A percentile compares a stretch with the other conserved stretches of the same genome.
phyloP scores from a whole-genome alignment of 163 green algal species.

The Volvox carteri region DNA sequence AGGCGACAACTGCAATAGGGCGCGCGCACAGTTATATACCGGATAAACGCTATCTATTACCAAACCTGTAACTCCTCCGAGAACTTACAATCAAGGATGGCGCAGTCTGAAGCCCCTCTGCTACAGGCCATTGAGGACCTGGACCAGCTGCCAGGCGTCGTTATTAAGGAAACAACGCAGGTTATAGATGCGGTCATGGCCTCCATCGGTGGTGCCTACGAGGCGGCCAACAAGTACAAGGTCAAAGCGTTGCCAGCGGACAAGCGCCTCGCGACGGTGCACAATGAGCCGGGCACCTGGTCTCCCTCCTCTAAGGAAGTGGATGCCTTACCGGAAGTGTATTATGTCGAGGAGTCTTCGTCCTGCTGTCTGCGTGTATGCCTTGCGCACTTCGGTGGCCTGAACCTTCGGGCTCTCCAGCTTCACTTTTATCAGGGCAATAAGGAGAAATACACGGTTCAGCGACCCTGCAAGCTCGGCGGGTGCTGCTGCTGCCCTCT shows the following conservation, averaged over 20 bases:
- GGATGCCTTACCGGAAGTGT: conserved; percentile 19
- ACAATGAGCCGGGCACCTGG: conserved; percentile 15
- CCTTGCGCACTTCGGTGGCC: conserved; percentile 18
- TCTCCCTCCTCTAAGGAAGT: background rate
- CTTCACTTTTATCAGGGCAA: conserved; percentile 45
- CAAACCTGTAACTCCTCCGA: background rate
- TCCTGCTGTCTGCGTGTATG: conserved; percentile 6
- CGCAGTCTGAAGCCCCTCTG: background rate
- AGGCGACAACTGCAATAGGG: too few relatives aligned
- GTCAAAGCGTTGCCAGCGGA: conserved; percentile 24
- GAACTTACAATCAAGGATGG: background rate
- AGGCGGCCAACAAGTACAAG: conserved; percentile 51
- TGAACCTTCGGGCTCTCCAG: conserved; percentile 41
- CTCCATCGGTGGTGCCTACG: conserved; percentile 10
- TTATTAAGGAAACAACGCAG: conserved; percentile 32
- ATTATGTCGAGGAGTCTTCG: conserved; percentile 38
- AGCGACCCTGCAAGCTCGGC: conserved; percentile 47
- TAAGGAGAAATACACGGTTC: background rate
- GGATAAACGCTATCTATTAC: background rate
- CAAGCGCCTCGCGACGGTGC: background rate
- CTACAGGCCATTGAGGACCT: conserved; percentile 33
- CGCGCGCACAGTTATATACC: too few relatives aligned
- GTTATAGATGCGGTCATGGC: conserved; percentile 39
- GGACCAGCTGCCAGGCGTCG: conserved; percentile 12
- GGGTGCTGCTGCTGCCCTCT: conserved; percentile 50